Evolutionary conservation across 192 early-diverging fungal species (phyloP).

Genomic region (Backusella morwellensis): DNA sequence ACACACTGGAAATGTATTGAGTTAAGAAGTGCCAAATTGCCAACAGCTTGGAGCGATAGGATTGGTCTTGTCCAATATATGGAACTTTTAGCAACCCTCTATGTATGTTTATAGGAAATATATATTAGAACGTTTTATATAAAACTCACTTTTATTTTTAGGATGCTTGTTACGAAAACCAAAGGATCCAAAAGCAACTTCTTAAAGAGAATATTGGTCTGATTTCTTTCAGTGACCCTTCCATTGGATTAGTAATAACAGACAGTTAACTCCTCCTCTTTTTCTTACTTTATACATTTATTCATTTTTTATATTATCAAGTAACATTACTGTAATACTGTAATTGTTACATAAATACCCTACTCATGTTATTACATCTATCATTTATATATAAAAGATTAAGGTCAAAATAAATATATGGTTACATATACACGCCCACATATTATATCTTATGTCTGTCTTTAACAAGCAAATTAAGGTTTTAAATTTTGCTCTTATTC

Average conservation of each 20-base stretch:
- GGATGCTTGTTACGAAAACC: neutral
- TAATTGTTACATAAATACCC: too few species aligned
- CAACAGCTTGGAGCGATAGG: neutral
- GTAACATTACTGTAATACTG: too few species aligned
- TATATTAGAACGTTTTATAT: neutral
- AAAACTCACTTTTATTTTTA: neutral
- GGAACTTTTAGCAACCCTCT: conserved; percentile 7
- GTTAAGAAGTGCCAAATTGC: neutral
- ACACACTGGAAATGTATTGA: neutral
- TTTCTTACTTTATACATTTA: too few species aligned
- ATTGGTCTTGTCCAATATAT: conserved; percentile 5
- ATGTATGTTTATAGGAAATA: neutral
- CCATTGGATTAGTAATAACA: neutral
- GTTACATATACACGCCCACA: too few species aligned
- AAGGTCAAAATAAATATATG: too few species aligned
- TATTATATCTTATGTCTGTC: too few species aligned
- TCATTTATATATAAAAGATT: too few species aligned
- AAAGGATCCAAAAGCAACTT: neutral
- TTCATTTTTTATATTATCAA: too few species aligned
- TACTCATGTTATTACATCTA: too few species aligned
- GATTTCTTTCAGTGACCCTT: neutral
- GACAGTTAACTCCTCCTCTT: neutral
- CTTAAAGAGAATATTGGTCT: neutral
- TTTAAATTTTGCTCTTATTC: too few species aligned
- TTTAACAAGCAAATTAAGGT: too few species aligned